Evolutionary conservation across 257 asterid species (phyloP), one percentile per base, ranked within the genome.

Genomic region (Nicotiana sylvestris): DNA sequence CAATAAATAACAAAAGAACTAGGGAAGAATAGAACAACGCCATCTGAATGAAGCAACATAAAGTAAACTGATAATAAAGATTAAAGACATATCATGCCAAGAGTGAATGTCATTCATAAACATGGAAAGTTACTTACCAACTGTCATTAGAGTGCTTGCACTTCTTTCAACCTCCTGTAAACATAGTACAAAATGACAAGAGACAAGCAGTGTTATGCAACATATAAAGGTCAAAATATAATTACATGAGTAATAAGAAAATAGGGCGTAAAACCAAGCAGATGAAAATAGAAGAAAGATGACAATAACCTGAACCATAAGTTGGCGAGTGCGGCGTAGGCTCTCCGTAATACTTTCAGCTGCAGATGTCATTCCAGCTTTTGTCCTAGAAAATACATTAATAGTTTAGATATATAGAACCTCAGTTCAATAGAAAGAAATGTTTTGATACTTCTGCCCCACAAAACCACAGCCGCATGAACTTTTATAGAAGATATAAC

Each of bases 351-450:
- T 92, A 85, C 92, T 90, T 92, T 94, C 99, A 84, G 99, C 95
- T 65, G 99, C 98, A 89, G 98, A 90, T 84, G 98, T 96, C 98
- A 96, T 92, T 82, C 98, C 98, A 81, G 97, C 95, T 90, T 88
- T 93, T 57, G 99, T 96, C 93, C 99, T 96, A 86, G 55, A 39
- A 81, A 82, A 81, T 30, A 87, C 21, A 72, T 12, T 21, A 29
- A 46, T 12, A 46, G 30, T 72, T 69, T 21, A 72, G 65, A 58
- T 58, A 18, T 18, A 58, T 18, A n/a, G 65, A 0, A 58, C 65
- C 65, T 58, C 9, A 58, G 65, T 58, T 58, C 10, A 57, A 18
- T n/a, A 58, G 60, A 72, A 49, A 49, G 39, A 15, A 74, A 74
- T 4, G 1, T 27, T 51, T 10, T 27, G 80, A 46, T 25, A 7